Base-by-base conservation (phyloP, 768 basidiomycete genomes). In the Mycena alexandri region DNA sequence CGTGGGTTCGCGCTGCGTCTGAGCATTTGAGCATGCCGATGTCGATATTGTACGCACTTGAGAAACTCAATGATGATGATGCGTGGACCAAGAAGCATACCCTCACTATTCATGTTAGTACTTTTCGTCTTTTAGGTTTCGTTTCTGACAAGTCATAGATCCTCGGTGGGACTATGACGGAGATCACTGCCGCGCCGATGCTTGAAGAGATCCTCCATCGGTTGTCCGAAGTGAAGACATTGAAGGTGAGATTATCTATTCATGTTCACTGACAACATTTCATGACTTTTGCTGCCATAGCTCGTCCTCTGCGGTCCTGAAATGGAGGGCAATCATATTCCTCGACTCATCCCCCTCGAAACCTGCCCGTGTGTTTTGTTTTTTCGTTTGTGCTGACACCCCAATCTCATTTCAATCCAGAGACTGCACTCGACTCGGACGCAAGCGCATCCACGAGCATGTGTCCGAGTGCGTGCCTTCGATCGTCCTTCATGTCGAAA, bases 41-140 rank as follows among this genome's bases (percentile, higher is more conserved):
- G 77, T 78, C 77, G 5, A 78, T 79, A 21, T 56, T 81, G 17
- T 77, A 70, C 57, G 78, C 70, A 1, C 68, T 81, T 1, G 78
- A 81, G 50, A 66, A 67, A 16, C 48, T 81, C 41, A 76, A 79
- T 25, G 65, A 58, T 8, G 36, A 25, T 7, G 75, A 75, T 29
- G 38, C 60, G 0, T 81, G 79, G 78, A 80, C 78, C 2, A 68
- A 52, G 44, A 77, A 78, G 42, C 70, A 78, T 8, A 75, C 68
- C 17, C 64, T 81, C 6, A 72, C 71, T 12, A 75, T 80, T 33
- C 79, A 80, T 61, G 79, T 80, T 55, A 13, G 74, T 53, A 7
- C 22, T 16, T 11, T 63, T 21, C n/a, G 6, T 29, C 29, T n/a
- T 44, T 42, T 25, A 13, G 3, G 14, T 12, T 54, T 21, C 17